A percentile compares a stretch with the other conserved stretches of the same genome.
These are phyloP conservation scores for Fomitiporia mediterranea DNA, from an alignment of 1,284 basidiomycete genomes.

Conservation along the genomic window DNA sequence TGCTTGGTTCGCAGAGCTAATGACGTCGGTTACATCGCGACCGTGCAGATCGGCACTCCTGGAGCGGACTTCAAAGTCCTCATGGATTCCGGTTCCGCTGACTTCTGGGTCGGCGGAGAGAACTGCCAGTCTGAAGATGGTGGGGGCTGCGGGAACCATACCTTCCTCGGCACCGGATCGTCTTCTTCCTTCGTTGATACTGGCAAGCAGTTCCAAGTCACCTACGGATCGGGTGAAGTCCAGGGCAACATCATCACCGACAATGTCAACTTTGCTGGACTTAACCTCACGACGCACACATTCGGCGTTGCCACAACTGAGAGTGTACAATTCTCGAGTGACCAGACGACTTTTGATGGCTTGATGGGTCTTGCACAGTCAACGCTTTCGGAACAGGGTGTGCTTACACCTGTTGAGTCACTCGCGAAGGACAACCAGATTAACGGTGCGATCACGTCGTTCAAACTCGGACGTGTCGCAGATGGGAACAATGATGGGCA, in stretches of 20 bases:
- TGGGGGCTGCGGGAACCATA: slow-evolving; percentile 59
- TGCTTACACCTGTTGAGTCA: slow-evolving; percentile 71
- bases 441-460: slow-evolving; percentile 67
- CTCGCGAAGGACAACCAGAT: slow-evolving; percentile 61
- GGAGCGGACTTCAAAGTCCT: slow-evolving; percentile 66
- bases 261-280: slow-evolving; percentile 62
- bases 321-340: slow-evolving; percentile 55
- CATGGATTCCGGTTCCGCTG: slow-evolving; percentile 84
- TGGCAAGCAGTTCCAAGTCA: slow-evolving; percentile 57
- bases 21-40: slow-evolving; percentile 63
- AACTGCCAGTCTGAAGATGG: slow-evolving; percentile 45
- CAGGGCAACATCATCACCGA: slow-evolving; percentile 65
- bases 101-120: slow-evolving; percentile 75
- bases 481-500: slow-evolving; percentile 76
- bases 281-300: slow-evolving; percentile 55
- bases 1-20: slow-evolving; percentile 29
- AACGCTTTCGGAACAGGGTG: slow-evolving; percentile 61
- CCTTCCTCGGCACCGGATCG: slow-evolving; percentile 58
- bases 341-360: slow-evolving; percentile 65
- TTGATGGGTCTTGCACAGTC: slow-evolving; percentile 81
- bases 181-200: slow-evolving; percentile 64
- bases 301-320: slow-evolving; percentile 72
- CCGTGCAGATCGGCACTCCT: slow-evolving; percentile 76
- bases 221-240: slow-evolving; percentile 75
- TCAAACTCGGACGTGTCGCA: slow-evolving; percentile 72